Conservation (phyloP, 106 monocot species). For the Dendrobium officinale region DNA sequence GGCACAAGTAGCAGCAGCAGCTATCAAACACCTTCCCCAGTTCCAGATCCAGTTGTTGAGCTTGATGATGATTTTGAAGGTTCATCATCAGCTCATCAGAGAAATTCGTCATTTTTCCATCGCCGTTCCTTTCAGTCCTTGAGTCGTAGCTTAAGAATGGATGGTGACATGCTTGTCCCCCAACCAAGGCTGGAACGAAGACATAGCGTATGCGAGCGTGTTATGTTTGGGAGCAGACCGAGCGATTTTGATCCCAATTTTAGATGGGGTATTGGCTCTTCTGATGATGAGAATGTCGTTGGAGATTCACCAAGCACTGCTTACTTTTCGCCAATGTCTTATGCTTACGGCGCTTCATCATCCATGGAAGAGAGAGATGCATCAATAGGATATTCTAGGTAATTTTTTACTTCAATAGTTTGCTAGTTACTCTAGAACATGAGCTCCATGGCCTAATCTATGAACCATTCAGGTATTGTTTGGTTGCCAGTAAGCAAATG, state of each 20-base stretch:
- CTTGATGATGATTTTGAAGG: slow-evolving; percentile 73
- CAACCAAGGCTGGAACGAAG: slow-evolving; percentile 37
- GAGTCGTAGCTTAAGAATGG: slow-evolving; percentile 58
- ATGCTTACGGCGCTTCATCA: slow-evolving; percentile 23
- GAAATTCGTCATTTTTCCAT: slow-evolving; percentile 44
- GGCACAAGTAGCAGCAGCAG: slow-evolving; percentile 26
- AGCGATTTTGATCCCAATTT: slow-evolving; percentile 62
- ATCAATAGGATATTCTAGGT: slow-evolving; percentile 40
- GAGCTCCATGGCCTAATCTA: background rate
- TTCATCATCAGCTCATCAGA: slow-evolving; percentile 33
- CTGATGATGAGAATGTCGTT: slow-evolving; percentile 41
- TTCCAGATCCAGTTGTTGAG: slow-evolving; percentile 45
- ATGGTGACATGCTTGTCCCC: slow-evolving; percentile 28
- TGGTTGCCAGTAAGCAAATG: slow-evolving; percentile 77
- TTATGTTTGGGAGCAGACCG: slow-evolving; percentile 47
- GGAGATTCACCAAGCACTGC: slow-evolving; percentile 47
- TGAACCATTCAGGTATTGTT: slow-evolving; percentile 37
- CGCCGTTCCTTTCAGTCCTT: slow-evolving; percentile 55
- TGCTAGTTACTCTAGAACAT: background rate
- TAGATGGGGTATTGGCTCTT: slow-evolving; percentile 34
- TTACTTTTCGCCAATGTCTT: slow-evolving; percentile 26
- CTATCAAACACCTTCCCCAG: slow-evolving; percentile 47
- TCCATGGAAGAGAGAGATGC: slow-evolving; percentile 34
- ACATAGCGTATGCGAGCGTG: slow-evolving; percentile 62
- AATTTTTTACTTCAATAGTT: background rate